Conservation (phyloP, 441 rosid genomes). For the Syzygium malaccense region DNA sequence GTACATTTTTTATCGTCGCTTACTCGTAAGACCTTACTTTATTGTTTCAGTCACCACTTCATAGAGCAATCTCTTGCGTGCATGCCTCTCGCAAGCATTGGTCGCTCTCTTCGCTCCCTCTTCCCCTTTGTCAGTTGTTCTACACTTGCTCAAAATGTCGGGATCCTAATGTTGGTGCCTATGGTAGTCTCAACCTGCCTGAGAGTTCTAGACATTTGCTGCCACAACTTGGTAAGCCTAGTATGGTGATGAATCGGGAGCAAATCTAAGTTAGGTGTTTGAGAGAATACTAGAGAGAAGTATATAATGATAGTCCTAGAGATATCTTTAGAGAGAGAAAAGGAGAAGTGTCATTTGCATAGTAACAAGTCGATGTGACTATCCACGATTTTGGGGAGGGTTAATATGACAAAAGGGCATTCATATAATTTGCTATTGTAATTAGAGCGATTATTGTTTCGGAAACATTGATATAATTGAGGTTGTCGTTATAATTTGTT, state of each 20-base stretch:
- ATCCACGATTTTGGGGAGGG: neutral
- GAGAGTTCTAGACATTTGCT: neutral
- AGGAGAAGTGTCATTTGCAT: neutral
- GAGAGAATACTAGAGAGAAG: neutral
- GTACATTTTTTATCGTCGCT: neutral
- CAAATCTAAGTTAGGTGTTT: too few species aligned
- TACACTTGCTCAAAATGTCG: neutral
- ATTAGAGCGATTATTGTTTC: neutral
- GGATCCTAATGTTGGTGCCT: neutral
- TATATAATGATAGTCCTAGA: neutral
- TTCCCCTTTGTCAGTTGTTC: neutral
- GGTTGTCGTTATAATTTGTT: neutral
- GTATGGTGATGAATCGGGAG: too few species aligned
- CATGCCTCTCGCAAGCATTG: neutral
- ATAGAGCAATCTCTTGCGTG: neutral
- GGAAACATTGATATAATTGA: neutral
- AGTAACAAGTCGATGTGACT: neutral
- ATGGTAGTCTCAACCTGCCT: neutral
- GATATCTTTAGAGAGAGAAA: neutral
- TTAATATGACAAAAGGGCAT: neutral
- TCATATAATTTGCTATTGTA: neutral
- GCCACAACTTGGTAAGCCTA: too few species aligned
- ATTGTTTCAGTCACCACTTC: neutral
- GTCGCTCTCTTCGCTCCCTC: neutral
- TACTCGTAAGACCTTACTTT: neutral